Percentiles rank a stretch among this genome's conserved stretches.
phyloP scores from a whole-genome alignment of 768 basidiomycete genomes.

The Gloeophyllum trabeum region DNA sequence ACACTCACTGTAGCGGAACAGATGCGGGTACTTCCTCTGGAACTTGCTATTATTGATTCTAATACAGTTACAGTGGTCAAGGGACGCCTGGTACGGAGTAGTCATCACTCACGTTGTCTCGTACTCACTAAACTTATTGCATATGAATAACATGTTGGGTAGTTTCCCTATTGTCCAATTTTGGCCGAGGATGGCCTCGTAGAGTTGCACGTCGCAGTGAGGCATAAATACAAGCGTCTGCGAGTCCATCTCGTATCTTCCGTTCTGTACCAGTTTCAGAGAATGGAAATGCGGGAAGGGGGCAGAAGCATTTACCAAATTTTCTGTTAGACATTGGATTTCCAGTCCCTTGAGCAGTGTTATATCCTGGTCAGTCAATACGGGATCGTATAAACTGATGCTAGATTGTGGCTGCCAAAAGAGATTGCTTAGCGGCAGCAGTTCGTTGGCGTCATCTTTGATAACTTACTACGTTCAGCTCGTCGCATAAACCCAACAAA shows the following conservation, averaged over 20 bases:
- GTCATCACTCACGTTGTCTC: constrained; percentile 49
- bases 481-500: constrained; percentile 41
- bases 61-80: too few species aligned
- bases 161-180: constrained; percentile 46
- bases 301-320: too few species aligned
- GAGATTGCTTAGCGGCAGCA: constrained; percentile 6
- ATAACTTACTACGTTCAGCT: constrained; percentile 48
- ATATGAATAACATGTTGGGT: constrained; percentile 42
- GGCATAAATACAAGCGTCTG: constrained; percentile 72
- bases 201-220: constrained; percentile 64
- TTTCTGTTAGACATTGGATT: constrained; percentile 21
- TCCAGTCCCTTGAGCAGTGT: constrained; percentile 31
- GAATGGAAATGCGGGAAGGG: background rate
- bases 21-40: too few species aligned
- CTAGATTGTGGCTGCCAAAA: constrained; percentile 30
- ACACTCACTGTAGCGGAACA: too few species aligned
- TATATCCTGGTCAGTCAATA: constrained; percentile 53
- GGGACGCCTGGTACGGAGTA: too few species aligned
- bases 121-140: constrained; percentile 58
- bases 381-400: constrained; percentile 59
- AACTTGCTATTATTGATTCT: too few species aligned
- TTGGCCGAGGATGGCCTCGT: constrained; percentile 50
- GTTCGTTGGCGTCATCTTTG: too few species aligned
- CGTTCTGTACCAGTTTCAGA: constrained; percentile 15
- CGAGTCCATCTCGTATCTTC: constrained; percentile 16